Evolutionary conservation across 495 filamentous ascomycete species (phyloP), one percentile per base, ranked within the genome.

Genomic region (Evansstolkia leycettana): DNA sequence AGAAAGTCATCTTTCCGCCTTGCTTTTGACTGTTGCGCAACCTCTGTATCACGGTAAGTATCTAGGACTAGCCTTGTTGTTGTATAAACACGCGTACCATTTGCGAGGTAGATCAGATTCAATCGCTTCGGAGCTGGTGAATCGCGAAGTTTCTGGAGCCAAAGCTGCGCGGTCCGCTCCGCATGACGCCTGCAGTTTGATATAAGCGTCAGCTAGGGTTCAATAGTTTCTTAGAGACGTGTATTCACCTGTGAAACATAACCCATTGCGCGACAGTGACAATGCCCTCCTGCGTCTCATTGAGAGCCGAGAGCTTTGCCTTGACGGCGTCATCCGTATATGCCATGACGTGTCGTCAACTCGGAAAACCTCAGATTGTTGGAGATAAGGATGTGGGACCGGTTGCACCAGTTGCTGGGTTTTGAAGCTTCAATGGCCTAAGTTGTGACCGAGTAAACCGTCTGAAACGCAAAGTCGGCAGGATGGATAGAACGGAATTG

Each of bases 201-300:
- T 26, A 28, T 11, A 10, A 15, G 23, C 25, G 24, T 64, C 41
- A 64, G 52, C 31, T 30, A 29, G 20, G 23, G 15, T 16, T 17
- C n/a, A 30, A 24, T 17, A n/a, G n/a, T n/a, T n/a, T 29, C 27
- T n/a, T 4, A 15, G 5, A n/a, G 27, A 31, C 31, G 37, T 39
- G 43, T 36, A 28, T 61, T 47, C 81, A 93, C 88, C 86, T 78
- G 62, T 99, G 87, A 55, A 96, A 99, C 81, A 96, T 86, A 38
- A 99, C 83, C 92, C 92, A 99, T 80, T 95, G 88, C 29, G 87
- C 80, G 33, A 92, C 87, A 31, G 84, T 82, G 31, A 92, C 84
- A 47, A 96, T 94, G 61, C 83, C 85, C 46, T 96, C 90, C 53
- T 96, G 87, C 9, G 83, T 86, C 64, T 98, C 90, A 61, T 93